These are phyloP conservation scores for Pseudonitzschia delicatissima DNA, from an alignment of 108 stramenopile genomes.

Conservation along the genomic window DNA sequence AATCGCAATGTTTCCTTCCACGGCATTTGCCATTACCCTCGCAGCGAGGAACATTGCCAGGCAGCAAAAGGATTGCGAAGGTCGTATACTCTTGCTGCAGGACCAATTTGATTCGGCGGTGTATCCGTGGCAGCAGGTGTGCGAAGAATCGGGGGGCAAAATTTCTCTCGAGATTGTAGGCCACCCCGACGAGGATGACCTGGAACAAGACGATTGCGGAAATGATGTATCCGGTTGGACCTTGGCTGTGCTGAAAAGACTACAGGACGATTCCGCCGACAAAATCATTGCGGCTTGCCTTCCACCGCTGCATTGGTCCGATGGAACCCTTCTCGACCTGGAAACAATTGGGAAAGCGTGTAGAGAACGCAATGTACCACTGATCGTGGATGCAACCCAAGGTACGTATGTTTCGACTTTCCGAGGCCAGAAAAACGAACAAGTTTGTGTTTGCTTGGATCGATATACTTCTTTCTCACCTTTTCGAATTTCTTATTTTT, in stretches of 20 bases:
- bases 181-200: conserved; percentile 19
- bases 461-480: too few relatives aligned
- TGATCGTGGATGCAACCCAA: conserved; percentile 60
- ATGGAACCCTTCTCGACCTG: conserved; percentile 45
- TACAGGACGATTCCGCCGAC: conserved; percentile 5
- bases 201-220: background rate
- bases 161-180: conserved; percentile 37
- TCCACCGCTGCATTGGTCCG: conserved; percentile 55
- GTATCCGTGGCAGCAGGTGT: conserved; percentile 52
- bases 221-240: conserved; percentile 26
- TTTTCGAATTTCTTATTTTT: too few relatives aligned
- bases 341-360: conserved; percentile 31
- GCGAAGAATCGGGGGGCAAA: conserved; percentile 17
- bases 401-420: conserved; percentile 34
- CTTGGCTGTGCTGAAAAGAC: conserved; percentile 27
- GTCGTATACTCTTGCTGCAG: conserved; percentile 44
- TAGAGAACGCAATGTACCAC: conserved; percentile 14
- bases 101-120: conserved; percentile 55
- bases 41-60: conserved; percentile 46
- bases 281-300: conserved; percentile 37
- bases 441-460: too few relatives aligned
- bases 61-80: conserved; percentile 6
- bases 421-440: conserved; percentile 18
- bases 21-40: conserved; percentile 57
- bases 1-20: conserved; percentile 52